phyloP scores from a whole-genome alignment of 2,329 filamentous ascomycete species.

The Coniochaeta ligniaria region DNA sequence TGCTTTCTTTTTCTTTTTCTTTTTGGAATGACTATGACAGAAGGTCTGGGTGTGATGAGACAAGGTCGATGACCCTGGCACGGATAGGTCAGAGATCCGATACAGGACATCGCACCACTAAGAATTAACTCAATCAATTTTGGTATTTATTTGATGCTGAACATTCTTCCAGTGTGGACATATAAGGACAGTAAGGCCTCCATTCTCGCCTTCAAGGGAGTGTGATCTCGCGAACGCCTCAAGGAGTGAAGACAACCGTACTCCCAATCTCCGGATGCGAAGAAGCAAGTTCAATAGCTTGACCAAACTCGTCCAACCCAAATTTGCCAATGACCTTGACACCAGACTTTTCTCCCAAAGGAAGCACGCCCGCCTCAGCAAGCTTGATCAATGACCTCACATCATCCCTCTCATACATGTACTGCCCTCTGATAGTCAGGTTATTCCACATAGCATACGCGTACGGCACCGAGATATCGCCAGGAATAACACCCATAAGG shows the following conservation, averaged over 20 bases:
- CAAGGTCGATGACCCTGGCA: too few species aligned
- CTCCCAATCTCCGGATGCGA: background rate
- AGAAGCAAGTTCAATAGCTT: background rate
- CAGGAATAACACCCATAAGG: slow-evolving; percentile 21
- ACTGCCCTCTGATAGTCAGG: slow-evolving; percentile 29
- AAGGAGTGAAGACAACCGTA: background rate
- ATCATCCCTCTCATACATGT: slow-evolving; percentile 37
- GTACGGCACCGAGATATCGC: slow-evolving; percentile 21
- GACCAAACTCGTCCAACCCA: slow-evolving; percentile 36
- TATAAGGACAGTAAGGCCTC: too few species aligned
- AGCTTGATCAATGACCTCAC: slow-evolving; percentile 31
- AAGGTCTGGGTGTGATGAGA: too few species aligned
- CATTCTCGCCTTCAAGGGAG: too few species aligned
- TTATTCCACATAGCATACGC: slow-evolving; percentile 21
- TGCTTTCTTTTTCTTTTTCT: too few species aligned
- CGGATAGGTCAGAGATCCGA: too few species aligned
- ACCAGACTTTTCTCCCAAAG: slow-evolving; percentile 18
- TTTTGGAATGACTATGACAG: too few species aligned
- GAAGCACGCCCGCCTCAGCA: slow-evolving; percentile 28
- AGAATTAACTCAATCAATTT: too few species aligned
- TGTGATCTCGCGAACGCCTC: too few species aligned
- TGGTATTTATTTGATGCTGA: too few species aligned
- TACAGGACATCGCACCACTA: too few species aligned
- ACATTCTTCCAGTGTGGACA: too few species aligned
- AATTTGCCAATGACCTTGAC: slow-evolving; percentile 15